Conservation (phyloP, 2,329 filamentous ascomycete genomes). For the Knoxdaviesia capensis region DNA sequence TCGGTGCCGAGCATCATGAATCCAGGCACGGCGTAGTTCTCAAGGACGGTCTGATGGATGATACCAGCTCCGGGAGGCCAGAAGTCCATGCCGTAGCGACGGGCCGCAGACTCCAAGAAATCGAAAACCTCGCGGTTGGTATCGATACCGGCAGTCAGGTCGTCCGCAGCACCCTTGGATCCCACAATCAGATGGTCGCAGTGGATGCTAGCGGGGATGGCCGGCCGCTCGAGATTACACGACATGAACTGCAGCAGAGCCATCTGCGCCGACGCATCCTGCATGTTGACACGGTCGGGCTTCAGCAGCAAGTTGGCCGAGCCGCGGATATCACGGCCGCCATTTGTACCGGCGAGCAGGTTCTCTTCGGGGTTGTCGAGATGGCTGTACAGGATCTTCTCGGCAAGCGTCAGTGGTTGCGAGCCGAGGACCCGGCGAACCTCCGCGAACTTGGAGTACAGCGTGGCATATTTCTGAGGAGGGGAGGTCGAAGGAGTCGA, state of each 20-base stretch:
- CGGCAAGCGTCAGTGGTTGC: slow-evolving; percentile 62
- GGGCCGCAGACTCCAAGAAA: slow-evolving; percentile 81
- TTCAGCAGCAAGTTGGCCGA: slow-evolving; percentile 90
- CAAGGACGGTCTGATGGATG: slow-evolving; percentile 92
- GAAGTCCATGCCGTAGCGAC: slow-evolving; percentile 86
- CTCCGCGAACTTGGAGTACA: slow-evolving; percentile 55
- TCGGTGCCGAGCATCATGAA: slow-evolving; percentile 98
- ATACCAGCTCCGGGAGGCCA: slow-evolving; percentile 90
- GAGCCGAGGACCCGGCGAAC: slow-evolving; percentile 53
- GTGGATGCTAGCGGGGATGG: slow-evolving; percentile 92
- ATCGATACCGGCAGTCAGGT: slow-evolving; percentile 67
- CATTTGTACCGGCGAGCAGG: slow-evolving; percentile 61
- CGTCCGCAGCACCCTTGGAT: slow-evolving; percentile 69
- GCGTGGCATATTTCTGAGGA: slow-evolving; percentile 61
- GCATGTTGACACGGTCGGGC: slow-evolving; percentile 95
- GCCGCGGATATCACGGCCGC: slow-evolving; percentile 68
- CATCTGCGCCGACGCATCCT: slow-evolving; percentile 98
- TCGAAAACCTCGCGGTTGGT: slow-evolving; percentile 96
- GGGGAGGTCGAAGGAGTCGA: slow-evolving; percentile 39
- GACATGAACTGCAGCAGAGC: slow-evolving; percentile 97
- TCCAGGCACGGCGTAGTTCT: slow-evolving; percentile 94
- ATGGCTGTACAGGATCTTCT: slow-evolving; percentile 97
- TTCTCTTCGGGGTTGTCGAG: slow-evolving; percentile 78
- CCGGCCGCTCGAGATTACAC: slow-evolving; percentile 71
- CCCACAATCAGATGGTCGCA: slow-evolving; percentile 99